Percentiles rank a stretch among this genome's conserved stretches.
phyloP scores from a whole-genome alignment of 495 filamentous ascomycete species.

The Trichoderma gamsii region DNA sequence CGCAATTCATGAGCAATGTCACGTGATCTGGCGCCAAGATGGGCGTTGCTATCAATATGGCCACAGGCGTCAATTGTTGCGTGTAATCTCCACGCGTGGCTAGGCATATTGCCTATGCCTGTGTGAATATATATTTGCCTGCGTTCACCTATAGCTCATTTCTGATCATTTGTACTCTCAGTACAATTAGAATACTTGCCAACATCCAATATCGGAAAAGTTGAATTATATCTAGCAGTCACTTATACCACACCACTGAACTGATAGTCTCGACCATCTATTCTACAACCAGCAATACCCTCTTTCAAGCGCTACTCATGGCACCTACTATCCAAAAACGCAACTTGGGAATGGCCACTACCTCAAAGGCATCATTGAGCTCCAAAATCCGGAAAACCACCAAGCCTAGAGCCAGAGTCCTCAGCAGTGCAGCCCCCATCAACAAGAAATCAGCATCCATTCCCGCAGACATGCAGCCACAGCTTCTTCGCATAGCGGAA shows the following conservation, averaged over 20 bases:
- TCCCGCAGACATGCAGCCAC: slow-evolving; percentile 26
- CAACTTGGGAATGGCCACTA: neutral
- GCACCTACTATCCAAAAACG: neutral
- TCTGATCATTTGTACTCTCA: too few relatives aligned
- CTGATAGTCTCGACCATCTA: too few relatives aligned
- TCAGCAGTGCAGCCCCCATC: neutral
- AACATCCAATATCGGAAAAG: too few relatives aligned
- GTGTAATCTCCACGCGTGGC: neutral
- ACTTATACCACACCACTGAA: too few relatives aligned
- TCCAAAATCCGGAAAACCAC: slow-evolving; percentile 16
- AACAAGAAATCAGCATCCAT: slow-evolving; percentile 3
- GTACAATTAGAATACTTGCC: too few relatives aligned
- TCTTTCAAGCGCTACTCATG: neutral
- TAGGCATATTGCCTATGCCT: neutral
- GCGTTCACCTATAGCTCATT: neutral
- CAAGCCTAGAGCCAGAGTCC: slow-evolving; percentile 15
- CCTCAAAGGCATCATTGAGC: slow-evolving; percentile 7
- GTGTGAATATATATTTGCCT: neutral
- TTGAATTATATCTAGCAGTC: too few relatives aligned
- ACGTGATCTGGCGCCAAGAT: neutral
- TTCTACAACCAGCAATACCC: too few relatives aligned
- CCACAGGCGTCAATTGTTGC: neutral
- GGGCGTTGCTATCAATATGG: slow-evolving; percentile 5
- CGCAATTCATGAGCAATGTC: neutral
- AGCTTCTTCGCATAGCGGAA: slow-evolving; percentile 30